Base-by-base conservation (phyloP, 208 protist species). In the Trypanosoma vivax region DNA sequence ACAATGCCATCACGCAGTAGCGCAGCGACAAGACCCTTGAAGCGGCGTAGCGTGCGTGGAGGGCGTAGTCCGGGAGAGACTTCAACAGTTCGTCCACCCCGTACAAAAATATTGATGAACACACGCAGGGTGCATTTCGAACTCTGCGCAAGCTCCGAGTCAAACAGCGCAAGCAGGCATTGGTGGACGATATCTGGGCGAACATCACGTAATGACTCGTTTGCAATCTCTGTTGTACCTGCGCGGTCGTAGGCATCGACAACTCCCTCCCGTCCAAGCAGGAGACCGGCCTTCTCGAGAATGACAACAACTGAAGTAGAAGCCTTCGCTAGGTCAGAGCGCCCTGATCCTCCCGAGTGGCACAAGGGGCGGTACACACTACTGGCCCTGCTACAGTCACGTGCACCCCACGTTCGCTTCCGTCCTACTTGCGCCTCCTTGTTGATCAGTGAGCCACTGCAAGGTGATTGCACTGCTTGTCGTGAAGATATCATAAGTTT, bases 171-270 rank as follows among this genome's bases (percentile, higher is more conserved):
- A n/a, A 95, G 78, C 9, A 95, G 82, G 53, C 81, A 91, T 70
- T 95, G 88, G 47, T 95, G 88, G 18, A 95, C 85, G 69, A 93
- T 93, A 43, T 95, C 88, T 9, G 88, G 84, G 0, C 84, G 82
- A 45, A 90, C 80, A 47, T 84, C 83, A 40, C 70, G 62, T 33
- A 88, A 60, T 0, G 80, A 90, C 35, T 62, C 49, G 55, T 92
- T 94, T 13, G 72, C 62, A 31, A 92, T 74, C 58, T 83, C 79
- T 10, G 83, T 92, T 28, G 70, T 86, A n/a, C 70, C 70, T 3
- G 78, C 74, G 28, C 86, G 79, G 33, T 90, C 83, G 61, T 90
- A 90, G 21, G 86, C 82, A 46, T 94, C 86, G 13, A 94, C 83
- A 7, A 91, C 65, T 1, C 77, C 83, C 37, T 76, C 70, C 48